These are phyloP conservation scores for Eragrostis nindensis DNA, from an alignment of 176 grass and related monocot species.

Conservation along the genomic window DNA sequence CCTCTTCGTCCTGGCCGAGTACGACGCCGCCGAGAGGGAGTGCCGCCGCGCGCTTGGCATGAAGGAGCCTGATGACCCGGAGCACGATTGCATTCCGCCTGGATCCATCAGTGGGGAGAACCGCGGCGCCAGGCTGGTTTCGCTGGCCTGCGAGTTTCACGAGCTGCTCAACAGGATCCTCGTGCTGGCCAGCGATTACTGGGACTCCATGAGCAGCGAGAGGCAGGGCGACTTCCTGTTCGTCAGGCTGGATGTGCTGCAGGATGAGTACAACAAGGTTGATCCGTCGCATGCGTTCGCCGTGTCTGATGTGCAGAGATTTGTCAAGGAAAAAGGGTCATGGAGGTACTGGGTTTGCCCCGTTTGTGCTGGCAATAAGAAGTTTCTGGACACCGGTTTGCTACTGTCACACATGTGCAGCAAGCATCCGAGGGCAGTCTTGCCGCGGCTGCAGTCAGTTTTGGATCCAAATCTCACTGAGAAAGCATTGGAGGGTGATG, in stretches of 20 bases:
- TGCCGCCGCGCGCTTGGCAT: constrained; percentile 23
- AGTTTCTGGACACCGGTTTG: not conserved
- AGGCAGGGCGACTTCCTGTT: constrained; percentile 5
- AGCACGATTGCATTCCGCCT: constrained; percentile 18
- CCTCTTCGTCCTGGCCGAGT: constrained; percentile 31
- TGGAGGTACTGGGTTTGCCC: constrained; percentile 47
- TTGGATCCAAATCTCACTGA: constrained; percentile 2
- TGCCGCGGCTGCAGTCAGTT: constrained; percentile 33
- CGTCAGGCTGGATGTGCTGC: constrained; percentile 1
- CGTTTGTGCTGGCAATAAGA: constrained; percentile 36
- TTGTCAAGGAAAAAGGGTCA: constrained; percentile 10
- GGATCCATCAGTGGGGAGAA: constrained; percentile 20
- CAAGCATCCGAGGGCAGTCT: constrained; percentile 28
- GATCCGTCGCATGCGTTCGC: not conserved
- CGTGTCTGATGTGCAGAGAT: constrained; percentile 4
- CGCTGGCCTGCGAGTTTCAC: not conserved
- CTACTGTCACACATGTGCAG: constrained; percentile 43
- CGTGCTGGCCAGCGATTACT: constrained; percentile 9
- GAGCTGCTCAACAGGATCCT: constrained; percentile 22
- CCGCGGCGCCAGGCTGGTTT: not conserved
- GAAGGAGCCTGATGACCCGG: constrained; percentile 19
- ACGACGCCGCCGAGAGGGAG: constrained; percentile 26
- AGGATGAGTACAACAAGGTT: constrained; percentile 25
- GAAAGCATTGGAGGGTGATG: not conserved
- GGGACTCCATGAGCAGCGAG: constrained; percentile 37